Conservation (phyloP, 1,139 yeast species). For the Kluyveromyces marxianus region DNA sequence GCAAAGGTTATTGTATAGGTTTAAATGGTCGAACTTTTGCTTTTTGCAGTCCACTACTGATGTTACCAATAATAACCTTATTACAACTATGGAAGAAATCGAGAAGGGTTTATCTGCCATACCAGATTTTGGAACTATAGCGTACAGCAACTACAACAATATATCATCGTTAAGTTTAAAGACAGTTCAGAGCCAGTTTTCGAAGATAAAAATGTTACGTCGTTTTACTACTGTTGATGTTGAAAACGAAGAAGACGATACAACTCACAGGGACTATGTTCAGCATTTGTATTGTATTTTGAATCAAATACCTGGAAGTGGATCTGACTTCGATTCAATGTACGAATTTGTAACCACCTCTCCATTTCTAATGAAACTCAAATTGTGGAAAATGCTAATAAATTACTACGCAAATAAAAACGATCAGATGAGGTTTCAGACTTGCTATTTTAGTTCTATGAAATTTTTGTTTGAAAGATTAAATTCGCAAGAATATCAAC, state of each 20-base stretch:
- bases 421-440: slow-evolving; percentile 37
- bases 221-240: slow-evolving; percentile 28
- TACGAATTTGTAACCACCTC: slow-evolving; percentile 52
- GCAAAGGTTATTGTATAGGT: slow-evolving; percentile 21
- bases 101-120: slow-evolving; percentile 10
- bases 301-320: slow-evolving; percentile 11
- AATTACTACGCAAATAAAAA: slow-evolving; percentile 46
- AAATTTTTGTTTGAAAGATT: slow-evolving; percentile 37
- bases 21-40: slow-evolving; percentile 37
- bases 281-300: slow-evolving; percentile 49
- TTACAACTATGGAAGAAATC: slow-evolving; percentile 22
- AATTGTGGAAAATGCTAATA: slow-evolving; percentile 70
- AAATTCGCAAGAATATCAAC: slow-evolving; percentile 21
- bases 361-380: slow-evolving; percentile 58
- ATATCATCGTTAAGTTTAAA: slow-evolving; percentile 52
- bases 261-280: slow-evolving; percentile 39
- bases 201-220: slow-evolving; percentile 32
- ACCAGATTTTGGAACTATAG: slow-evolving; percentile 10
- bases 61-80: slow-evolving; percentile 22
- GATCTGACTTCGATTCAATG: slow-evolving; percentile 43
- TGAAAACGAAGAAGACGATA: slow-evolving; percentile 29
- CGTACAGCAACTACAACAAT: slow-evolving; percentile 43
- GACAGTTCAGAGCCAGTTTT: slow-evolving; percentile 51
- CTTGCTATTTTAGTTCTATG: slow-evolving; percentile 51
- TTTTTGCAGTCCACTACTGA: slow-evolving; percentile 33